phyloP scores from a whole-genome alignment of 352 stramenopile genomes.

The Phytophthora pistaciae region DNA sequence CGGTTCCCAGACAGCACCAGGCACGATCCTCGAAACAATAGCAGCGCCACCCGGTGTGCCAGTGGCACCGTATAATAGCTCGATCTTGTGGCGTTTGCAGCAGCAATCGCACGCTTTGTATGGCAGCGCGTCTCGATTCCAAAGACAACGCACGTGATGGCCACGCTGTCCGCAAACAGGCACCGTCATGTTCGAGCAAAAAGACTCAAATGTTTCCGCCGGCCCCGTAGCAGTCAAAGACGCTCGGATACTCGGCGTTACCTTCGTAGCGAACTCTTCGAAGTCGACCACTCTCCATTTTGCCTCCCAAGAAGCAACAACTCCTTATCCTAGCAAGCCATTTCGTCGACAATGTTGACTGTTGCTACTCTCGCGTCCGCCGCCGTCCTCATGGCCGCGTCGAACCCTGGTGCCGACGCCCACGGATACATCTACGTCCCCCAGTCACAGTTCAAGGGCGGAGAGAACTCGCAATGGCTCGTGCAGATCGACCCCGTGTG shows the following conservation, averaged over 20 bases:
- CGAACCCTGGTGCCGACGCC: background rate
- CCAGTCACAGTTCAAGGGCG: background rate
- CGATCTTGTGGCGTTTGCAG: background rate
- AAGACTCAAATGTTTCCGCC: too few species aligned
- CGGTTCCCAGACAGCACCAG: background rate
- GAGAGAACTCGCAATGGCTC: background rate
- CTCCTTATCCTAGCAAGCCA: background rate
- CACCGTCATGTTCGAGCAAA: background rate
- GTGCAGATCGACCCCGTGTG: background rate
- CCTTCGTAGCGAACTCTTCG: background rate
- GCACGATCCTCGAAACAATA: background rate
- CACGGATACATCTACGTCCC: background rate
- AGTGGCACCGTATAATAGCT: background rate
- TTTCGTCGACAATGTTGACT: background rate
- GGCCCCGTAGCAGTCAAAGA: too few species aligned
- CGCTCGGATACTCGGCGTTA: background rate
- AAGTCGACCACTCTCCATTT: background rate
- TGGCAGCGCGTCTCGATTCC: background rate
- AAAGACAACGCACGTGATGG: background rate
- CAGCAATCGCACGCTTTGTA: background rate
- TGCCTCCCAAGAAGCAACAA: background rate
- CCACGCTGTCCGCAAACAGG: background rate
- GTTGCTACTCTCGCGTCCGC: background rate
- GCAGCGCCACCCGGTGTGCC: background rate
- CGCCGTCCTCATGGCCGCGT: background rate